phyloP scores from a whole-genome alignment of 208 protist genomes.

The Trypanosoma cruzi region DNA sequence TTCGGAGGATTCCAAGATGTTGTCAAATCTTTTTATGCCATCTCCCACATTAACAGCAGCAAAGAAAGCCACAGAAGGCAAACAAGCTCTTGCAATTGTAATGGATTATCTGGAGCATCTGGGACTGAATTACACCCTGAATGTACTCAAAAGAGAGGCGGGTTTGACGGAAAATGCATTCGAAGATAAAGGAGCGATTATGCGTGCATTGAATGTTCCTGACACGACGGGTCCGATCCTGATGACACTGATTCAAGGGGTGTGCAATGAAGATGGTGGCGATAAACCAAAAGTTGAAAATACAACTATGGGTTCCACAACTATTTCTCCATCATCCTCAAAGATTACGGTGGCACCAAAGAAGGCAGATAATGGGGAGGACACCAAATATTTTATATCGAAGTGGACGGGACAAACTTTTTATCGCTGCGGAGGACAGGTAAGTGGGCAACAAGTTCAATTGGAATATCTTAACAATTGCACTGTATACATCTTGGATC shows the following conservation, averaged over 20 bases:
- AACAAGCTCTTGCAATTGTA: constrained; percentile 55
- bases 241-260: constrained; percentile 8
- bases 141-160: constrained; percentile 73
- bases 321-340: constrained; percentile 5
- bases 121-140: constrained; percentile 82
- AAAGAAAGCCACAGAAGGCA: constrained; percentile 39
- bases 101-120: constrained; percentile 68
- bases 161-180: constrained; percentile 33
- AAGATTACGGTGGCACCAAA: constrained; percentile 20
- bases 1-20: constrained; percentile 12
- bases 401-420: constrained; percentile 71
- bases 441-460: constrained; percentile 88
- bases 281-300: not conserved
- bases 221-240: constrained; percentile 18
- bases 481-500: constrained; percentile 83
- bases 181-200: constrained; percentile 9
- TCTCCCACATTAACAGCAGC: constrained; percentile 40
- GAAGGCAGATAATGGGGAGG: constrained; percentile 46
- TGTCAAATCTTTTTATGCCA: constrained; percentile 45
- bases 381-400: constrained; percentile 87
- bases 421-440: constrained; percentile 59
- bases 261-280: not conserved
- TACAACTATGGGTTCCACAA: not conserved
- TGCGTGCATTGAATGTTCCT: constrained; percentile 11
- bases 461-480: constrained; percentile 90